Evolutionary conservation across 1,139 yeast species (phyloP).

Genomic region (Magnusiomyces paraingens): DNA sequence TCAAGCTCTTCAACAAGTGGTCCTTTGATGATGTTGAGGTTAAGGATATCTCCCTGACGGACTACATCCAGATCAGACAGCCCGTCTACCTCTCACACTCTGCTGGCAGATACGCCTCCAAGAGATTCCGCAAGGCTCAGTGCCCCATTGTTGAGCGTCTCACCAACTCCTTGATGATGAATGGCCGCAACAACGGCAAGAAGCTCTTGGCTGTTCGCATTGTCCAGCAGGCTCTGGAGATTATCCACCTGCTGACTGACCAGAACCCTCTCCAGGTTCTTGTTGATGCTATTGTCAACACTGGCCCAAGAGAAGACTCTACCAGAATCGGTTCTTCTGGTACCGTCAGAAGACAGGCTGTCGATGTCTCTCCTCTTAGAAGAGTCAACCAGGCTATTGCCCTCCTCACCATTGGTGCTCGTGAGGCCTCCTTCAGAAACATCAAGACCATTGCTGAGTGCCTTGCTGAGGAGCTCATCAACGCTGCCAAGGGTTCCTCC

Average conservation of each 20-base stretch:
- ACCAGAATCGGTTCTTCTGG: slow-evolving; percentile 99
- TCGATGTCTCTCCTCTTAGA: slow-evolving; percentile 99
- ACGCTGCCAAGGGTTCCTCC: slow-evolving; percentile 99
- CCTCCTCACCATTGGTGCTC: slow-evolving; percentile 97
- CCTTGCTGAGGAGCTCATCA: slow-evolving; percentile 99
- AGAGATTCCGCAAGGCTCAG: slow-evolving; percentile 99
- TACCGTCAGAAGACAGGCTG: slow-evolving; percentile 99
- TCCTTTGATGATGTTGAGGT: slow-evolving; percentile 95
- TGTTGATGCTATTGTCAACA: slow-evolving; percentile 99
- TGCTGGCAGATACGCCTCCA: slow-evolving; percentile 99
- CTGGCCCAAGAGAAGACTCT: slow-evolving; percentile 99
- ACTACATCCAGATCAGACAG: slow-evolving; percentile 95
- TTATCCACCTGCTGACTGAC: slow-evolving; percentile 95
- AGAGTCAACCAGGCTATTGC: slow-evolving; percentile 99
- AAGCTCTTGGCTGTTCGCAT: slow-evolving; percentile 99
- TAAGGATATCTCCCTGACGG: slow-evolving; percentile 96
- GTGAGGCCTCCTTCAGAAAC: slow-evolving; percentile 99
- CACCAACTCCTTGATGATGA: slow-evolving; percentile 99
- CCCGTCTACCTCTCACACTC: slow-evolving; percentile 99
- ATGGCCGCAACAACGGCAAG: slow-evolving; percentile 99
- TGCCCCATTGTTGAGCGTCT: slow-evolving; percentile 99
- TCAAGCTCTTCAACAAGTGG: slow-evolving; percentile 99
- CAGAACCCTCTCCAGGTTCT: slow-evolving; percentile 99
- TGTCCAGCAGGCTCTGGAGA: slow-evolving; percentile 98
- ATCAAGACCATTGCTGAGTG: slow-evolving; percentile 99